These are phyloP conservation scores for Pseudopithomyces maydicus DNA, from an alignment of 2,329 filamentous ascomycete species.

Conservation along the genomic window DNA sequence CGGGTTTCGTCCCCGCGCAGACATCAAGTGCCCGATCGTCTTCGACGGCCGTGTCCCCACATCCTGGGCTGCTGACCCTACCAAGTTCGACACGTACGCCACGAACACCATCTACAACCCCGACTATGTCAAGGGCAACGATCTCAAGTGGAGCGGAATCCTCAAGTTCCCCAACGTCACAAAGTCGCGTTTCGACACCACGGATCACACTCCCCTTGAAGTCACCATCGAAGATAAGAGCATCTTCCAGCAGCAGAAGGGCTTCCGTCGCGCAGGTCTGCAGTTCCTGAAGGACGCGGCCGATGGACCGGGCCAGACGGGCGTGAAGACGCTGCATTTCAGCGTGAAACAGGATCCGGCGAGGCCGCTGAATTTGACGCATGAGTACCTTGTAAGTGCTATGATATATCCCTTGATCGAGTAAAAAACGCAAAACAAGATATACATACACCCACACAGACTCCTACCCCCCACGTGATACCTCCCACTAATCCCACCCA, in stretches of 20 bases:
- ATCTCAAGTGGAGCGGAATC: conserved; percentile 58
- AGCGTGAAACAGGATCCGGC: conserved; percentile 59
- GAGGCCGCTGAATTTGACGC: conserved; percentile 62
- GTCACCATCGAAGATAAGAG: conserved; percentile 63
- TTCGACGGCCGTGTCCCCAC: conserved; percentile 44
- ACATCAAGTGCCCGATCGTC: conserved; percentile 42
- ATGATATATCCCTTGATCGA: neutral
- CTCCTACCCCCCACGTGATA: no score
- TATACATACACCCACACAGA: neutral
- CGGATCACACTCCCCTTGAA: conserved; percentile 53
- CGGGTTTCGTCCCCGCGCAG: conserved; percentile 13
- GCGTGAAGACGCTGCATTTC: conserved; percentile 67
- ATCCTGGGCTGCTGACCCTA: conserved; percentile 23
- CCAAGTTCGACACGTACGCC: conserved; percentile 38
- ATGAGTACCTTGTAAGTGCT: conserved; percentile 63
- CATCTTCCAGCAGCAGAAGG: conserved; percentile 64
- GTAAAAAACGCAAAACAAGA: conserved; percentile 18
- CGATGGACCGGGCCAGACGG: conserved; percentile 57
- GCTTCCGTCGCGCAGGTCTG: conserved; percentile 66
- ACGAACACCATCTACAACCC: conserved; percentile 56
- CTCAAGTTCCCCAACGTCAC: conserved; percentile 53
- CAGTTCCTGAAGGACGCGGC: conserved; percentile 57
- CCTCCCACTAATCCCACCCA: conserved; percentile 6
- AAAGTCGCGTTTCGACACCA: conserved; percentile 54
- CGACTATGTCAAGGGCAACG: conserved; percentile 58